phyloP scores from a whole-genome alignment of 257 asterid genomes.

The Solanum lycopersicoides region DNA sequence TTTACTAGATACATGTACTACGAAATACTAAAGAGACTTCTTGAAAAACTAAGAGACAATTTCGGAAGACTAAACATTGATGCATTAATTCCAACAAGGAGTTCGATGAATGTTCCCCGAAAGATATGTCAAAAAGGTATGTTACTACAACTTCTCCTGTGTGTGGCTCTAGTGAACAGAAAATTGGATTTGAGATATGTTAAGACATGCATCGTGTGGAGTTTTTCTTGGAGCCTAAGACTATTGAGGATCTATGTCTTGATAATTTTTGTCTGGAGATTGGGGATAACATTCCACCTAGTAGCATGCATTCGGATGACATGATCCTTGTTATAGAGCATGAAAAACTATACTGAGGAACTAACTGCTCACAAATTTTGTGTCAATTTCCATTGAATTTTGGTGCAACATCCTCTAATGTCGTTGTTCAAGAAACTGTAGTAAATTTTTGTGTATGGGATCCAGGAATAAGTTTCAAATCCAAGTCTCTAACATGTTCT shows the following conservation, averaged over 20 bases:
- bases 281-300: background rate
- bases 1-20: too few relatives aligned
- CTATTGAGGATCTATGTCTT: background rate
- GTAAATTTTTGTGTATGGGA: too few relatives aligned
- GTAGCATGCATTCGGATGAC: background rate
- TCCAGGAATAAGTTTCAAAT: too few relatives aligned
- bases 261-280: background rate
- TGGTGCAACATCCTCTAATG: background rate
- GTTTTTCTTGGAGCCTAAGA: background rate
- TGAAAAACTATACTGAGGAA: background rate
- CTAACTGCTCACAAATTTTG: background rate
- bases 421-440: background rate
- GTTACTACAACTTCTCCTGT: background rate
- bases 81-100: too few relatives aligned
- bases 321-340: background rate
- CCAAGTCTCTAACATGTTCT: background rate
- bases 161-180: background rate
- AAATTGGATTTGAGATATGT: background rate
- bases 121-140: background rate
- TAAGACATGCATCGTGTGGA: background rate
- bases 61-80: too few relatives aligned
- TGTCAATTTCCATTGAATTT: background rate
- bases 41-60: too few relatives aligned
- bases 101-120: too few relatives aligned
- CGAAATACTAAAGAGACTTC: too few relatives aligned